Base-by-base conservation (phyloP, 495 filamentous ascomycete genomes). In the Neurospora pannonica region DNA sequence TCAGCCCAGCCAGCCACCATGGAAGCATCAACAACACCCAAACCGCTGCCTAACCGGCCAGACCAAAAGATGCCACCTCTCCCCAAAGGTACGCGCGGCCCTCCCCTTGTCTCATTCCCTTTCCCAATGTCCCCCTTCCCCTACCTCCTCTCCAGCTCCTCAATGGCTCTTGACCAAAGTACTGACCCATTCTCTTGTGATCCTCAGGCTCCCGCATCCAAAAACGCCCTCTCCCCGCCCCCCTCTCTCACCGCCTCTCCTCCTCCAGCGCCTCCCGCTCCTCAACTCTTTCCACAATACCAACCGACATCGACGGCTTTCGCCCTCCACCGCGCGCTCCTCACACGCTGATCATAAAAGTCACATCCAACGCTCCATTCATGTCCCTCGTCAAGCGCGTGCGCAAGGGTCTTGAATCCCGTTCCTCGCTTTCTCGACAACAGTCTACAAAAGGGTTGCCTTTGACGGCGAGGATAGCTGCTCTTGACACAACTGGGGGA, bases 321-420 rank as follows among this genome's bases (percentile, higher is more conserved):
- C 84, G 88, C 11, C 70, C 72, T 11, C 70, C 88, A 83, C 89
- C 77, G 85, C 88, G 69, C 89, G 89, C 75, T 86, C 84, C 82
- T 77, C 78, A 80, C 60, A 80, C 80, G 3, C 73, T 75, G 76
- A 78, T 90, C 75, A 86, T 99, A 85, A 97, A 97, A 83, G 85
- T 98, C n/a, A 91, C 91, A 11, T 81, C 89, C 69, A 83, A 82
- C 4, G 90, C 94, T 0, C 92, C 93, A 15, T 94, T 97, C 85
- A 90, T 97, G 82, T 89, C 90, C n/a, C 88, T 90, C 15, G 87
- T 97, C 19, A 93, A 93, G 82, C 93, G 94, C 75, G 89, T 94
- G 36, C 89, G 91, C 70, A 91, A 91, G 72, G 86, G 92, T 15
- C 90, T 98, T 3, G 86, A 90, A 6, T 88, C 90, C 28, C 89